Conservation (phyloP, 2,329 filamentous ascomycete species). For the Calonectria pauciramosa region DNA sequence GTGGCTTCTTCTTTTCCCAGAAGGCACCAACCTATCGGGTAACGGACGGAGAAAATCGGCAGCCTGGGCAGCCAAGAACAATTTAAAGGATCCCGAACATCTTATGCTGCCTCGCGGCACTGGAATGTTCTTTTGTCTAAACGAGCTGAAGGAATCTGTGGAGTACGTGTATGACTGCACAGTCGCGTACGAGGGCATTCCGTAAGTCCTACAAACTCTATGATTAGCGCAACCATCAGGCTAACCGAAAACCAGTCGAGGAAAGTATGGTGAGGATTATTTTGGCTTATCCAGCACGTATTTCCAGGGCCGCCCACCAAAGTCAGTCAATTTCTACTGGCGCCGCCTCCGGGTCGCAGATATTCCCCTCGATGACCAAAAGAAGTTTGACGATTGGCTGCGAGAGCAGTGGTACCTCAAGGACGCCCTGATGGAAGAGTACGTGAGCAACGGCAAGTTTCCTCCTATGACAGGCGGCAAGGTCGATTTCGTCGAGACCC, state of each 20-base stretch:
- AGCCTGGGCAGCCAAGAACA: conserved; percentile 82
- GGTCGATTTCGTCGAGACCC: conserved; percentile 68
- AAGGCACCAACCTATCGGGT: conserved; percentile 84
- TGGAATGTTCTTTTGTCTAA: conserved; percentile 83
- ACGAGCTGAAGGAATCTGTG: conserved; percentile 79
- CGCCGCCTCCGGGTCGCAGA: conserved; percentile 84
- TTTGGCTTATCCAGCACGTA: conserved; percentile 91
- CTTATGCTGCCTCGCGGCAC: conserved; percentile 84
- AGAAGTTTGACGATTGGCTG: conserved; percentile 88
- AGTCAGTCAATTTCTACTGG: conserved; percentile 98
- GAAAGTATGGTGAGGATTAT: conserved; percentile 89
- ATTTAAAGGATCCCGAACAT: conserved; percentile 80
- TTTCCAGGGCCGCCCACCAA: conserved; percentile 88
- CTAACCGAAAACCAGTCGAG: conserved; percentile 66
- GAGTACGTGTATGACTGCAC: conserved; percentile 95
- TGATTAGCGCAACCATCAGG: conserved; percentile 20
- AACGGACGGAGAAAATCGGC: conserved; percentile 80
- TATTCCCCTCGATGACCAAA: conserved; percentile 82
- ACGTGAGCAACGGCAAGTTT: conserved; percentile 82
- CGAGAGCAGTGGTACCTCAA: conserved; percentile 92
- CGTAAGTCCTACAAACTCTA: conserved; percentile 69
- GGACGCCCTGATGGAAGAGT: conserved; percentile 88
- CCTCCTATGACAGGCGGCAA: conserved; percentile 74
- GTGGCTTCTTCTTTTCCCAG: conserved; percentile 91
- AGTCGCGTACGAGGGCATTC: conserved; percentile 93